Percentiles rank a stretch among this genome's conserved stretches.
These are phyloP conservation scores for Pleoardoris graminearum DNA, from an alignment of 2,329 filamentous ascomycete species.

Conservation along the genomic window DNA sequence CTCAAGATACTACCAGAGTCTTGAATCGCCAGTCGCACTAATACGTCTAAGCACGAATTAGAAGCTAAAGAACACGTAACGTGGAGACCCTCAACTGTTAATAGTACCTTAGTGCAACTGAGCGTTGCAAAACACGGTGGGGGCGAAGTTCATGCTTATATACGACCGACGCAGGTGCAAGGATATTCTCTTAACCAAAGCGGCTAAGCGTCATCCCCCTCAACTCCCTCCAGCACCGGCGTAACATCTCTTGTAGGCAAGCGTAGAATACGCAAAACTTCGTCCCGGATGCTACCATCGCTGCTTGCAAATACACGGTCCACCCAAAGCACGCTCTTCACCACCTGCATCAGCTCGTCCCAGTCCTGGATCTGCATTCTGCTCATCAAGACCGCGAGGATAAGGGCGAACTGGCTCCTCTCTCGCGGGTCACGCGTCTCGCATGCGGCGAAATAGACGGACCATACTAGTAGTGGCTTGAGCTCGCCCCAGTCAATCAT, in stretches of 20 bases:
- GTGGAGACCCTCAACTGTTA: no score
- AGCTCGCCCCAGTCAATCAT: constrained; percentile 34
- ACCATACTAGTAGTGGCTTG: constrained; percentile 33
- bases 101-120: no score
- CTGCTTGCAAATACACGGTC: constrained; percentile 30
- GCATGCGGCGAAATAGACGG: constrained; percentile 31
- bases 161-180: constrained; percentile 14
- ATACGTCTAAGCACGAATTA: no score
- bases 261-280: constrained; percentile 29
- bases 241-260: constrained; percentile 6
- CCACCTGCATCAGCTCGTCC: constrained; percentile 27
- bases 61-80: no score
- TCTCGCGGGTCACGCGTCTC: constrained; percentile 29
- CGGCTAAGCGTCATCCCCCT: constrained; percentile 16
- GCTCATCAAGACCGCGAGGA: constrained; percentile 31
- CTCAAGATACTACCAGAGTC: no score
- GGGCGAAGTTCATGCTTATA: not conserved
- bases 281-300: constrained; percentile 28
- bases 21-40: no score
- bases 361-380: constrained; percentile 26
- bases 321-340: constrained; percentile 37
- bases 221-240: constrained; percentile 10
- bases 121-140: no score
- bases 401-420: constrained; percentile 31
- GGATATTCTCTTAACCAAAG: constrained; percentile 16